Percentiles rank a stretch among this genome's conserved stretches.
These are phyloP conservation scores for Chenopodium suecicum DNA, from an alignment of 148 eudicot species.

Conservation along the genomic window DNA sequence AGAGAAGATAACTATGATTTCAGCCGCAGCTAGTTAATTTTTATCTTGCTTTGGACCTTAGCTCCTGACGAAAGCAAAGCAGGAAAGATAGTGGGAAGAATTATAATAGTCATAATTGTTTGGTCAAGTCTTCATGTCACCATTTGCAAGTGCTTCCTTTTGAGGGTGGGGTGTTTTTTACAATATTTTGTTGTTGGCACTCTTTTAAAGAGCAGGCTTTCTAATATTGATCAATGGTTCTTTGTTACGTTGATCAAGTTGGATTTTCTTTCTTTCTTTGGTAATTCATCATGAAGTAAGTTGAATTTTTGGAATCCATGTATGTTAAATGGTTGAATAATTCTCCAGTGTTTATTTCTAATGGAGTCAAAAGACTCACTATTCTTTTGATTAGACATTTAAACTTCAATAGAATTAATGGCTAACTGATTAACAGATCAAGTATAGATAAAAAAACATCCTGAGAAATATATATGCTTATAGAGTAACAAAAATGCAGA, in stretches of 20 bases:
- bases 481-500: background rate
- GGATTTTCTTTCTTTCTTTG: too few relatives aligned
- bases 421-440: background rate
- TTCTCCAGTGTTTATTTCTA: background rate
- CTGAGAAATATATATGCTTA: background rate
- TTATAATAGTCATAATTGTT: background rate
- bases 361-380: background rate
- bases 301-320: background rate
- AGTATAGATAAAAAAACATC: background rate
- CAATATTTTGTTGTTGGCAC: background rate
- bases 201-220: background rate
- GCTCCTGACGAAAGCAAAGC: background rate
- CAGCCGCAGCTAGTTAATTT: background rate
- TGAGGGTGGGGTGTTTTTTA: background rate
- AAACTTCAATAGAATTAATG: background rate
- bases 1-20: background rate
- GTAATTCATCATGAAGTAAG: background rate
- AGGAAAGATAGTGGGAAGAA: background rate
- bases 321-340: background rate
- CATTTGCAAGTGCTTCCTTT: conserved; percentile 1
- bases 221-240: too few relatives aligned
- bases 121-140: background rate
- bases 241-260: too few relatives aligned
- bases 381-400: background rate
- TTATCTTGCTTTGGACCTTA: background rate